A percentile compares a stretch with the other conserved stretches of the same genome.
phyloP scores from a whole-genome alignment of 2,329 filamentous ascomycete species.

The Talaromyces sp. region DNA sequence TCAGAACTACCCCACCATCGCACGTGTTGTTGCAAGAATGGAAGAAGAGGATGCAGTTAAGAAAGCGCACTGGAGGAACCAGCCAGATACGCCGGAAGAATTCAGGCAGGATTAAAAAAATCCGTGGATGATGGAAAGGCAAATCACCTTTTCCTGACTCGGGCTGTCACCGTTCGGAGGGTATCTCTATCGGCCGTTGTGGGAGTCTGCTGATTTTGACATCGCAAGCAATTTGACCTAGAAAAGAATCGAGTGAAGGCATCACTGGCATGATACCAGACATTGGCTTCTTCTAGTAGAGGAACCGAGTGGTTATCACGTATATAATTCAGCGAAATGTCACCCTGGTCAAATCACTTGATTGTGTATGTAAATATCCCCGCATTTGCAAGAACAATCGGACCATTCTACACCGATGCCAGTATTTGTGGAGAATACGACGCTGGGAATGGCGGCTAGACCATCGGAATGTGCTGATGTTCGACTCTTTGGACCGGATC shows the following conservation, averaged over 20 bases:
- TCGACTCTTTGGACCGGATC: neutral
- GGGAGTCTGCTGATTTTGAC: neutral
- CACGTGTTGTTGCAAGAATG: constrained; percentile 46
- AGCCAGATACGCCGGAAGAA: constrained; percentile 54
- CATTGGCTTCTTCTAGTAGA: neutral
- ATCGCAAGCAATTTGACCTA: neutral
- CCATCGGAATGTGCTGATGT: neutral
- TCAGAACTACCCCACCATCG: constrained; percentile 46
- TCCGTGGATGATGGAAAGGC: neutral
- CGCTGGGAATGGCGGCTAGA: neutral
- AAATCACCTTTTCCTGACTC: neutral
- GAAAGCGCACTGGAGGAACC: constrained; percentile 52
- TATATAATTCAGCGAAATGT: neutral
- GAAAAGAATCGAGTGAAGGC: neutral
- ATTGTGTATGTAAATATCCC: neutral
- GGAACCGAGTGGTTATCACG: neutral
- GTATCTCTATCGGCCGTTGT: no score
- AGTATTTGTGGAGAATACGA: neutral
- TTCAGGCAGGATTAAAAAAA: constrained; percentile 26
- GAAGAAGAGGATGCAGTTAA: constrained; percentile 50
- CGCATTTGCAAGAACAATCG: neutral
- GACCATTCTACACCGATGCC: neutral
- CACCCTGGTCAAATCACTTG: neutral
- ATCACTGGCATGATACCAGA: neutral
- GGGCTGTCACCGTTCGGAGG: no score